These are phyloP conservation scores for Beta lomatogona DNA, from an alignment of 179 eudicot species.

Conservation along the genomic window DNA sequence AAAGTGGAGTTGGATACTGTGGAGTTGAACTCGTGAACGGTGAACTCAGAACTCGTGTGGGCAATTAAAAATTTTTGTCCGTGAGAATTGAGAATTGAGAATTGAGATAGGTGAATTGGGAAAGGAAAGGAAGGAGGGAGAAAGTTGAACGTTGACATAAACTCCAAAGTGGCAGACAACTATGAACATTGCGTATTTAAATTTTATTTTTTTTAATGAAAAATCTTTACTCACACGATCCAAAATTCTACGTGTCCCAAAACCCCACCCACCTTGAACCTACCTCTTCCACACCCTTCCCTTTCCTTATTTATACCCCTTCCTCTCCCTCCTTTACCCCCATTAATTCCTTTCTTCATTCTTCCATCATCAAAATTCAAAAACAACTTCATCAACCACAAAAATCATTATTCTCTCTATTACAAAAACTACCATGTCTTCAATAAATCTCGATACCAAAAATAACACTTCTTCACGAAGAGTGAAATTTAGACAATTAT, in stretches of 20 bases:
- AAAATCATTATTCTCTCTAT: too few species aligned
- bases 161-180: neutral
- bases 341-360: neutral
- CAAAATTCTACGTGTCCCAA: slow-evolving; percentile 27
- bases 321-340: neutral
- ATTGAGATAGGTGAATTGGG: too few species aligned
- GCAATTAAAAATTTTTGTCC: too few species aligned
- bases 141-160: too few species aligned
- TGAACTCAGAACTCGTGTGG: too few species aligned
- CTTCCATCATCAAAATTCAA: neutral
- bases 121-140: too few species aligned
- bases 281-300: slow-evolving; percentile 20
- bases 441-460: neutral
- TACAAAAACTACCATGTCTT: neutral
- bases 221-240: too few species aligned
- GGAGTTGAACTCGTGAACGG: too few species aligned
- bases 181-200: slow-evolving; percentile 1
- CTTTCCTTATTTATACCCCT: slow-evolving; percentile 32
- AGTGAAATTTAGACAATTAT: slow-evolving; percentile 32
- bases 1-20: too few species aligned
- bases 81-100: too few species aligned
- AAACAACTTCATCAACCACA: too few species aligned
- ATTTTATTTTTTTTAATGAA: too few species aligned
- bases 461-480: neutral
- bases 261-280: slow-evolving; percentile 32